A percentile compares a stretch with the other conserved stretches of the same genome.
Conservation (phyloP, 1,284 basidiomycete species). For the Ustilago loliicola region DNA sequence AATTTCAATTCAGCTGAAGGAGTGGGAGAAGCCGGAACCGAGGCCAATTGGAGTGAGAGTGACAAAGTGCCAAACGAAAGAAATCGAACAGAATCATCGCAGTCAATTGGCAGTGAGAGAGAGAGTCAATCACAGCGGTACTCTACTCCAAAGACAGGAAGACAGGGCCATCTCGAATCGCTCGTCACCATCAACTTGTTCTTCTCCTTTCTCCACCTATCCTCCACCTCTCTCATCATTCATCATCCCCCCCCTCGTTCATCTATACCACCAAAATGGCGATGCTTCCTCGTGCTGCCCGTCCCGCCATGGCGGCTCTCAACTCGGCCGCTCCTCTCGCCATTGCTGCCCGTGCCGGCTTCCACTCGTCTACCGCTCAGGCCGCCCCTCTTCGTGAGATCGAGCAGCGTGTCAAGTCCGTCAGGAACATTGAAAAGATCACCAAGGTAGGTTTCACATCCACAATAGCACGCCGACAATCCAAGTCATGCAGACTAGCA, state of each 20-base stretch:
- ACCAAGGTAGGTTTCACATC: constrained; percentile 81
- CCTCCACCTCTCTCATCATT: constrained; percentile 10
- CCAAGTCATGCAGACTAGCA: neutral
- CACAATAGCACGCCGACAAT: constrained; percentile 1
- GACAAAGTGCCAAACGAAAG: constrained; percentile 11
- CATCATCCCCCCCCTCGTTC: constrained; percentile 1
- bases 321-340: constrained; percentile 51
- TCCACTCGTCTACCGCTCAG: constrained; percentile 76
- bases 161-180: constrained; percentile 19
- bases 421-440: constrained; percentile 97
- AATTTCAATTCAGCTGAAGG: neutral
- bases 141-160: neutral
- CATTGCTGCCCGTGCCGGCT: constrained; percentile 59
- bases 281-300: constrained; percentile 62
- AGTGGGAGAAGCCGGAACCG: constrained; percentile 42
- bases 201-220: constrained; percentile 9
- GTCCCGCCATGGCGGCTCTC: constrained; percentile 53
- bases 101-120: constrained; percentile 4
- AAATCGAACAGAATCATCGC: constrained; percentile 9
- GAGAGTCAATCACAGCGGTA: neutral
- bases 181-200: constrained; percentile 17
- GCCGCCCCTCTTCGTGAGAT: constrained; percentile 98
- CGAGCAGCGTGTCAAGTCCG: constrained; percentile 95
- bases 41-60: constrained; percentile 9
- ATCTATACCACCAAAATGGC: constrained; percentile 49